A percentile compares a stretch with the other conserved stretches of the same genome.
These are phyloP conservation scores for Marvania coccoides DNA, from an alignment of 139 green algal species.

Conservation along the genomic window DNA sequence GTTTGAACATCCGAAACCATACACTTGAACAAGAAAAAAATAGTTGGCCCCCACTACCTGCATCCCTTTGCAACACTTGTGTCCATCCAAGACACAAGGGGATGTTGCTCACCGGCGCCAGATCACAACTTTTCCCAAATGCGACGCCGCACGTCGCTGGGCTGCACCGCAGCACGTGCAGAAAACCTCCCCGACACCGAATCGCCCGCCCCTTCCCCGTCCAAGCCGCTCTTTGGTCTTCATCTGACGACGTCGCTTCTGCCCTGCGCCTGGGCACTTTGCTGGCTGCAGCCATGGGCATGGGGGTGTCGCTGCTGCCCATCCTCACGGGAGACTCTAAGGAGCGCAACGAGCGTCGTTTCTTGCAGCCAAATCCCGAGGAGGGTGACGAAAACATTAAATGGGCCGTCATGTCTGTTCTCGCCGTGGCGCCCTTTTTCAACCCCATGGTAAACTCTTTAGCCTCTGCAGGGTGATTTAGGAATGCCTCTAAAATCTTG, in stretches of 20 bases:
- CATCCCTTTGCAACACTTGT: too few species aligned
- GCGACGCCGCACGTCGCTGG: too few species aligned
- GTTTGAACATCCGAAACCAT: too few species aligned
- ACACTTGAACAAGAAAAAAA: too few species aligned
- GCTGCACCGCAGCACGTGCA: too few species aligned
- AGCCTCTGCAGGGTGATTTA: not conserved
- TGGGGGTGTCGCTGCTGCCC: constrained; percentile 16
- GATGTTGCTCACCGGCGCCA: too few species aligned
- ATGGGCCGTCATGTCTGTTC: constrained; percentile 52
- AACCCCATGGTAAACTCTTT: constrained; percentile 33
- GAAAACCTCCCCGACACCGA: too few species aligned
- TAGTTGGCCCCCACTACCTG: too few species aligned
- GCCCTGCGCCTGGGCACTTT: constrained; percentile 11
- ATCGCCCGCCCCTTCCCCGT: not conserved
- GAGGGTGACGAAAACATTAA: constrained; percentile 33
- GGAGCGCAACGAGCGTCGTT: constrained; percentile 20
- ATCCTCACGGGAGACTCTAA: constrained; percentile 27
- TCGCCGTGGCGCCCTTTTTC: constrained; percentile 54
- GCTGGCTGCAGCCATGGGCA: not conserved
- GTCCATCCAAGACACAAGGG: too few species aligned
- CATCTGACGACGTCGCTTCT: not conserved
- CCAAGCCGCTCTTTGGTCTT: not conserved
- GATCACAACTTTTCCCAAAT: too few species aligned
- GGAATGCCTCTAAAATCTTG: not conserved
- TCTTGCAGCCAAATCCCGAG: not conserved